A percentile compares a stretch with the other conserved stretches of the same genome.
Conservation (phyloP, 1,284 basidiomycete genomes). For the Cerrena zonata region DNA sequence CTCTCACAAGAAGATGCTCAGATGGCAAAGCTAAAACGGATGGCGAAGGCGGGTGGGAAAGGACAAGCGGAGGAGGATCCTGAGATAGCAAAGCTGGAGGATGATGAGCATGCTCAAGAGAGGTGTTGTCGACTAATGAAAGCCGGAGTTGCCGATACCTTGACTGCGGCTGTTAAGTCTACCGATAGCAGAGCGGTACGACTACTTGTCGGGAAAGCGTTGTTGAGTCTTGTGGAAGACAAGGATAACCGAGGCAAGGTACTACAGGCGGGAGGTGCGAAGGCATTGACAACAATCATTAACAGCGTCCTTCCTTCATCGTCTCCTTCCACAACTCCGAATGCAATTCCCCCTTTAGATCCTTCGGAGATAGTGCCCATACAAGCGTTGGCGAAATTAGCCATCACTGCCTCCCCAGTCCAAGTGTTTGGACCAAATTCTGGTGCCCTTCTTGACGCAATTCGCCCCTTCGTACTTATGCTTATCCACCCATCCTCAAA, state of each 20-base stretch:
- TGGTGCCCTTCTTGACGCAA: constrained; percentile 72
- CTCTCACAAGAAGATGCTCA: constrained; percentile 77
- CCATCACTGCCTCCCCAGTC: constrained; percentile 85
- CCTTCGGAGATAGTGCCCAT: constrained; percentile 59
- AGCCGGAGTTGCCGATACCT: constrained; percentile 58
- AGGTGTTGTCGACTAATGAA: constrained; percentile 54
- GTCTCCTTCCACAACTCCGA: constrained; percentile 17
- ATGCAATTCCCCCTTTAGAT: constrained; percentile 31
- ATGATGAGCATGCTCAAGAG: constrained; percentile 56
- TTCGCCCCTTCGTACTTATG: constrained; percentile 70
- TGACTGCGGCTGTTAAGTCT: constrained; percentile 51
- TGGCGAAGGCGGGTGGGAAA: constrained; percentile 48
- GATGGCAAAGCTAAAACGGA: constrained; percentile 66
- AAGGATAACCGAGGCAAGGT: constrained; percentile 72
- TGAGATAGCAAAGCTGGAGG: constrained; percentile 39
- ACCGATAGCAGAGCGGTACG: constrained; percentile 55
- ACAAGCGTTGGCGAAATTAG: constrained; percentile 88
- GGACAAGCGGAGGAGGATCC: constrained; percentile 29
- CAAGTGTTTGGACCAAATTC: constrained; percentile 84
- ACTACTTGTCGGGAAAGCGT: constrained; percentile 45
- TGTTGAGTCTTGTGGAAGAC: constrained; percentile 73
- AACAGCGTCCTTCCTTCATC: constrained; percentile 28
- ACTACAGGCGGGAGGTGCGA: constrained; percentile 79
- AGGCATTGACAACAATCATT: constrained; percentile 64
- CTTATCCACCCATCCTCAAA: constrained; percentile 63